These are phyloP conservation scores for Purshia tridentata DNA, from an alignment of 306 rosid genomes.

Conservation along the genomic window DNA sequence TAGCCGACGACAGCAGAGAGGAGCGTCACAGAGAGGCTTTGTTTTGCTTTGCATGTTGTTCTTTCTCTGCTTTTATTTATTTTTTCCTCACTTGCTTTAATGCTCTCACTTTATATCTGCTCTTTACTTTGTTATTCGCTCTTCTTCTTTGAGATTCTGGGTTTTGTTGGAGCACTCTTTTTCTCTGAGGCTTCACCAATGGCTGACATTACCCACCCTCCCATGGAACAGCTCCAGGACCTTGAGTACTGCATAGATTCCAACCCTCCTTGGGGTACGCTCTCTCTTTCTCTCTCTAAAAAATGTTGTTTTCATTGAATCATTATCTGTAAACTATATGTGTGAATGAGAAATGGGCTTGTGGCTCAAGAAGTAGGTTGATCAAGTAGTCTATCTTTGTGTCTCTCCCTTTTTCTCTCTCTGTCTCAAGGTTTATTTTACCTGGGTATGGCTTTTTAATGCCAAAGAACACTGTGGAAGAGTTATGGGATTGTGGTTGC, in stretches of 20 bases:
- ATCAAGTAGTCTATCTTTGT: background rate
- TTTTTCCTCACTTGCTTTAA: conserved; percentile 35
- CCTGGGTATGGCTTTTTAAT: background rate
- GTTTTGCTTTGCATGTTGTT: conserved; percentile 47
- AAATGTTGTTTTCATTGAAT: background rate
- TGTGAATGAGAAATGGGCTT: conserved; percentile 24
- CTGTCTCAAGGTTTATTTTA: conserved; percentile 3
- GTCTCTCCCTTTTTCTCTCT: background rate
- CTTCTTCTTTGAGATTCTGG: conserved; percentile 37
- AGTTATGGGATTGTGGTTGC: conserved; percentile 14
- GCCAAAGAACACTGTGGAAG: background rate
- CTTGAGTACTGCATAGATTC: conserved; percentile 98
- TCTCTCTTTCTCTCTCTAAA: conserved; percentile 11
- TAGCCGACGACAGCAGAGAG: conserved; percentile 30
- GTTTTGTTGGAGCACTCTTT: conserved; percentile 24
- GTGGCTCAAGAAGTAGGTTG: conserved; percentile 12
- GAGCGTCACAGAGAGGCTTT: conserved; percentile 32
- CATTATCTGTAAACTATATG: background rate
- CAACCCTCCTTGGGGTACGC: conserved; percentile 93
- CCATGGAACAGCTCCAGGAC: conserved; percentile 99
- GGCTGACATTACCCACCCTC: conserved; percentile 92
- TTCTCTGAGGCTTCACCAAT: conserved; percentile 51
- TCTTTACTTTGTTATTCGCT: conserved; percentile 49
- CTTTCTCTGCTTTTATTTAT: conserved; percentile 1
- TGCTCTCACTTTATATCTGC: conserved; percentile 49